phyloP scores from a whole-genome alignment of 2,329 filamentous ascomycete genomes.

The Fusarium kyushuense region DNA sequence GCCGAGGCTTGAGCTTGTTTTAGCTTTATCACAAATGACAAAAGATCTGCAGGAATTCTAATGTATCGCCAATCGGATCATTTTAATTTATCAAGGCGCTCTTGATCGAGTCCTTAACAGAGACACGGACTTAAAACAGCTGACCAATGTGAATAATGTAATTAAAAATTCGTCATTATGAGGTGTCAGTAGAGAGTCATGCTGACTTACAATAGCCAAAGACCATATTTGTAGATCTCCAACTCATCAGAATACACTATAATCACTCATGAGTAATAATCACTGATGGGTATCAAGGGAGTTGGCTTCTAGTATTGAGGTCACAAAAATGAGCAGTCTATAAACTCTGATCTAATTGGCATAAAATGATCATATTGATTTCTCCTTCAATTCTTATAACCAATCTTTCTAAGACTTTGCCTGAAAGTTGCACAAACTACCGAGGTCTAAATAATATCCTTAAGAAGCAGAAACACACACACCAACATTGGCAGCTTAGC shows the following conservation, averaged over 20 bases:
- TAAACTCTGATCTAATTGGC: no score
- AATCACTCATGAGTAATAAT: no score
- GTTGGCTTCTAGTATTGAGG: no score
- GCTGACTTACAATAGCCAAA: neutral
- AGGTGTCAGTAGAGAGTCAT: neutral
- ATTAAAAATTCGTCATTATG: neutral
- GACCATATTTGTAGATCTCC: neutral
- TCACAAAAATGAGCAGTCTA: no score
- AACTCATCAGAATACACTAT: neutral
- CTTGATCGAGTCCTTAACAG: neutral
- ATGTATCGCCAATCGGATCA: neutral
- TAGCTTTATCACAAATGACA: neutral
- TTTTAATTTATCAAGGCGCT: accelerated
- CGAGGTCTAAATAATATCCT: accelerated
- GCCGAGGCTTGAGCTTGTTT: neutral
- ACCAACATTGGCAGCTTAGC: neutral
- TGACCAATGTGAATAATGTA: accelerated
- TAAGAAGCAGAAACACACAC: neutral
- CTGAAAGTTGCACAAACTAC: neutral
- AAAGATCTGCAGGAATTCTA: neutral
- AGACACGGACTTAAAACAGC: neutral
- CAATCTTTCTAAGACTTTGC: no score
- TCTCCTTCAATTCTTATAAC: no score
- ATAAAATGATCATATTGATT: no score
- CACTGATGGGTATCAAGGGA: no score